Evolutionary conservation across 331 rosid species (phyloP).

Genomic region (Pyracantha coccinea): DNA sequence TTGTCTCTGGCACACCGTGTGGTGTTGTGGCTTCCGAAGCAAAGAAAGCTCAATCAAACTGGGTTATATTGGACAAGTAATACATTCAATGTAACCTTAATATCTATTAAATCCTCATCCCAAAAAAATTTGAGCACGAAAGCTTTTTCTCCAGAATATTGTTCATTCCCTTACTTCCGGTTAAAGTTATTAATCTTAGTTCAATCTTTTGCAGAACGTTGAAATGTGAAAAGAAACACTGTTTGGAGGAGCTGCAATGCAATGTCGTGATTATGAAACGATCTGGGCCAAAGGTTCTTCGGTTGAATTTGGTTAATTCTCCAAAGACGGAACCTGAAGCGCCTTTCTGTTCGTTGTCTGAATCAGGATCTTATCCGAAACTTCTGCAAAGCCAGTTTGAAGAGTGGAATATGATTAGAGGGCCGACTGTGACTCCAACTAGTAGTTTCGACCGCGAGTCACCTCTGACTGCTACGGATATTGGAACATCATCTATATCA

Average conservation of each 20-base stretch:
- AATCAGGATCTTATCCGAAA: conserved; percentile 26
- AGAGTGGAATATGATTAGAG: conserved; percentile 36
- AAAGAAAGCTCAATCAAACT: conserved; percentile 75
- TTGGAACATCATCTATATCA: conserved; percentile 83
- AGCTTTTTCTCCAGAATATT: not conserved
- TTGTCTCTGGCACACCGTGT: conserved; percentile 38
- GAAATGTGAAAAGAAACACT: conserved; percentile 68
- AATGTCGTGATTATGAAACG: conserved; percentile 74
- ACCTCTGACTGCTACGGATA: conserved; percentile 64
- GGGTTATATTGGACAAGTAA: conserved; percentile 94
- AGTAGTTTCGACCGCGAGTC: conserved; percentile 84
- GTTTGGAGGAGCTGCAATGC: conserved; percentile 87
- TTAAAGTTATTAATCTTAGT: conserved; percentile 7
- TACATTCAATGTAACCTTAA: conserved; percentile 11
- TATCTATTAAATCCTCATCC: conserved; percentile 1
- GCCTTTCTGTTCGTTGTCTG: conserved; percentile 28
- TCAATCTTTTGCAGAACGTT: conserved; percentile 43
- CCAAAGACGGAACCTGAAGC: conserved; percentile 28
- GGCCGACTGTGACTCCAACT: conserved; percentile 78
- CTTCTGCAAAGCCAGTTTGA: conserved; percentile 34
- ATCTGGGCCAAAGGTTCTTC: conserved; percentile 69
- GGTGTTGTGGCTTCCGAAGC: conserved; percentile 87
- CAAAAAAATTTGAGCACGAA: no score
- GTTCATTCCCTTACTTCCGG: not conserved
- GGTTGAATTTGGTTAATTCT: conserved; percentile 62